A percentile compares a stretch with the other conserved stretches of the same genome.
These are phyloP conservation scores for Sabuloglossum arenarium DNA, from an alignment of 495 filamentous ascomycete species.

Conservation along the genomic window DNA sequence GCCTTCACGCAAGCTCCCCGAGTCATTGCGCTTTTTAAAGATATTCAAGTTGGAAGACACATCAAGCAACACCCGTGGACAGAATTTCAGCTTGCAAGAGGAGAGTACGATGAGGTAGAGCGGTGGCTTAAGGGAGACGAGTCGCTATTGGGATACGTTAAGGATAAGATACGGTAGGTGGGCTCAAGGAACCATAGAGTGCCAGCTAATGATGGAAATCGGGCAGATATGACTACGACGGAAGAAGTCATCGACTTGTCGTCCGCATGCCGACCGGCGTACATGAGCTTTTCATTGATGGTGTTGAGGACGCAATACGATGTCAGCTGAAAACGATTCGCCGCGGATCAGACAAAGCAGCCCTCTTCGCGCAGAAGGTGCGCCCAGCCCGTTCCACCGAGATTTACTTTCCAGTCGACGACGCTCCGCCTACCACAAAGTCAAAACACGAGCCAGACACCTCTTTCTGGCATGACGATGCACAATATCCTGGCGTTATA, in stretches of 20 bases:
- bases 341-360: background rate
- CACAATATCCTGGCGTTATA: constrained; percentile 15
- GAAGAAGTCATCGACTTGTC: constrained; percentile 6
- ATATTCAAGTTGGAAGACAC: constrained; percentile 6
- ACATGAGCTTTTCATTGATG: constrained; percentile 9
- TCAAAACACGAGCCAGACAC: constrained; percentile 15
- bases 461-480: constrained; percentile 13
- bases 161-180: constrained; percentile 11
- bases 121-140: constrained; percentile 7
- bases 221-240: constrained; percentile 11
- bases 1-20: constrained; percentile 8
- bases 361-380: constrained; percentile 10
- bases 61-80: constrained; percentile 5
- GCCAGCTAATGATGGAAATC: background rate
- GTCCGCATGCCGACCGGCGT: constrained; percentile 12
- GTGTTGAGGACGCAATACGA: constrained; percentile 7
- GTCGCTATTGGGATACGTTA: constrained; percentile 8
- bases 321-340: constrained; percentile 5
- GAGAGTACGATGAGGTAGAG: constrained; percentile 11
- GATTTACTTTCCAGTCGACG: constrained; percentile 6
- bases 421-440: constrained; percentile 3
- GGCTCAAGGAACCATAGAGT: constrained; percentile 4
- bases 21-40: constrained; percentile 10
- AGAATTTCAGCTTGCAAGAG: constrained; percentile 7
- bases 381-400: constrained; percentile 6